A percentile compares a stretch with the other conserved stretches of the same genome.
phyloP scores from a whole-genome alignment of 2,329 filamentous ascomycete species.

The Lasiodiplodia gonubiensis region DNA sequence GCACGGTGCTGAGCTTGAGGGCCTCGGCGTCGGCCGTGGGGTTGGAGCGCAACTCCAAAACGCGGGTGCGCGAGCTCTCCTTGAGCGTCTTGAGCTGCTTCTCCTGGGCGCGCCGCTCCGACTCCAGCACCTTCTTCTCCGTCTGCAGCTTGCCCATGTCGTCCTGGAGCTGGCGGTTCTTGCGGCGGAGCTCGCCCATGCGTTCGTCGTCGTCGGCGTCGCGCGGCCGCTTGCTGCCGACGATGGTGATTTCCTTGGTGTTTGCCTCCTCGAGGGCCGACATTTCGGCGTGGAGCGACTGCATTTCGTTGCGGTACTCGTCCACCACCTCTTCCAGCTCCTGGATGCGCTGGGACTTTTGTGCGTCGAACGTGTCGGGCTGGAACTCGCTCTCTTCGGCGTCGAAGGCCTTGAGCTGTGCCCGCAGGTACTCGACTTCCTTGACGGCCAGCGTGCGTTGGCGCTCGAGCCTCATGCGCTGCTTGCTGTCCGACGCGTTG shows the following conservation, averaged over 20 bases:
- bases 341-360: slow-evolving; percentile 74
- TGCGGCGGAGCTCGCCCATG: slow-evolving; percentile 81
- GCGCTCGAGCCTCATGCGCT: slow-evolving; percentile 77
- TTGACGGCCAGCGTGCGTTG: slow-evolving; percentile 86
- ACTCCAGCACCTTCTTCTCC: slow-evolving; percentile 71
- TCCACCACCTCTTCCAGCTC: slow-evolving; percentile 87
- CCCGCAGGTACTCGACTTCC: slow-evolving; percentile 91
- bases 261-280: slow-evolving; percentile 62
- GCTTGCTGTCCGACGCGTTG: slow-evolving; percentile 66
- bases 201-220: slow-evolving; percentile 68
- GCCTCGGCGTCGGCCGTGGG: slow-evolving; percentile 86
- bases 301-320: slow-evolving; percentile 81
- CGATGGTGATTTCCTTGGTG: slow-evolving; percentile 47
- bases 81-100: slow-evolving; percentile 74
- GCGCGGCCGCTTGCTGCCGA: slow-evolving; percentile 68
- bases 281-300: slow-evolving; percentile 76
- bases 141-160: slow-evolving; percentile 73
- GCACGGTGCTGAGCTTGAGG: slow-evolving; percentile 80
- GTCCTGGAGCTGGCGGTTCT: slow-evolving; percentile 84
- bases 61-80: slow-evolving; percentile 74
- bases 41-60: slow-evolving; percentile 88
- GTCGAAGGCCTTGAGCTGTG: slow-evolving; percentile 86
- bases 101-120: slow-evolving; percentile 73
- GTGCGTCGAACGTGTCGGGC: slow-evolving; percentile 76
- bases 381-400: slow-evolving; percentile 87